phyloP scores from a whole-genome alignment of 129 eudicot species.

The Artemisia argyi region DNA sequence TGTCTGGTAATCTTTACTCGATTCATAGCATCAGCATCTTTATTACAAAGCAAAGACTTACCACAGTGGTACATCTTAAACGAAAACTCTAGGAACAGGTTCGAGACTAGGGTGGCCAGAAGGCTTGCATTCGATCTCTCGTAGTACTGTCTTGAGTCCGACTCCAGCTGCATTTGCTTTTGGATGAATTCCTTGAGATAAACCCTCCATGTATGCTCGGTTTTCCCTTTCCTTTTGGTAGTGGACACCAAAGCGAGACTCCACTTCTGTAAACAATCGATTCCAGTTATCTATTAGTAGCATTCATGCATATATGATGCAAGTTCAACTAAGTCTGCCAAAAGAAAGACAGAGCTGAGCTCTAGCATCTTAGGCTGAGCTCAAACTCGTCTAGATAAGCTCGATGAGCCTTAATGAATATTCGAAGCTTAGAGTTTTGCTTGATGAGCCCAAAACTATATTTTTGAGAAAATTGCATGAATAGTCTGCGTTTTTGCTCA shows the following conservation, averaged over 20 bases:
- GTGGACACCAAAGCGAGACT: slow-evolving; percentile 48
- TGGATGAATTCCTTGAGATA: slow-evolving; percentile 66
- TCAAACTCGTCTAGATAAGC: no score
- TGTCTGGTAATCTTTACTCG: not conserved
- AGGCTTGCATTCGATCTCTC: slow-evolving; percentile 79
- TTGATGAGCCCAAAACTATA: no score
- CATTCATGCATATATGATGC: no score
- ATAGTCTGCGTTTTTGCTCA: no score
- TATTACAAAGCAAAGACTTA: slow-evolving; percentile 13
- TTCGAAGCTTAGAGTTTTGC: no score
- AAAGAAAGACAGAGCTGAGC: no score
- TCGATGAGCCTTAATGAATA: no score
- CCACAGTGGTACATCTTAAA: slow-evolving; percentile 16
- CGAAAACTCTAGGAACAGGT: slow-evolving; percentile 62
- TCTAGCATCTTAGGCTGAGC: no score
- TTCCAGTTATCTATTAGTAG: not conserved
- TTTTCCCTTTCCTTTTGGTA: slow-evolving; percentile 65
- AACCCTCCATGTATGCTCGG: slow-evolving; percentile 65
- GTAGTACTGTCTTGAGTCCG: slow-evolving; percentile 70
- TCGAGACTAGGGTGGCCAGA: slow-evolving; percentile 34
- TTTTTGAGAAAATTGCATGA: no score
- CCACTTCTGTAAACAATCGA: slow-evolving; percentile 40
- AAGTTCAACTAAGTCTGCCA: no score
- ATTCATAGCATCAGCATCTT: slow-evolving; percentile 26
- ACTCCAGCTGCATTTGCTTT: slow-evolving; percentile 68